Percentiles rank a stretch among this genome's conserved stretches.
These are phyloP conservation scores for Colletotrichum phormii DNA, from an alignment of 2,329 filamentous ascomycete species.

Conservation along the genomic window DNA sequence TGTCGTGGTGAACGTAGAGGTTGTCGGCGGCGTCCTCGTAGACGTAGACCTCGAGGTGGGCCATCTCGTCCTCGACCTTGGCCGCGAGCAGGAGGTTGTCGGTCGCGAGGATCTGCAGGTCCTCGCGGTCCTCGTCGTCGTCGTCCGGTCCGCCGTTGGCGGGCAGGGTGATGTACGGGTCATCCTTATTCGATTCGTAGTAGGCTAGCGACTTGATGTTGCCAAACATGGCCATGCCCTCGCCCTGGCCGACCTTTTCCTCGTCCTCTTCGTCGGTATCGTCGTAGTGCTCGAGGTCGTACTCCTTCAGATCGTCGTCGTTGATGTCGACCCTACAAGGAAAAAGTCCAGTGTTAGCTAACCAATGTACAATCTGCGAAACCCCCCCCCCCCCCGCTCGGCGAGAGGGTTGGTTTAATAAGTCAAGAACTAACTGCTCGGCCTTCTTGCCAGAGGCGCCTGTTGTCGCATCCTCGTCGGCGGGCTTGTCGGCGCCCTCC, in stretches of 20 bases:
- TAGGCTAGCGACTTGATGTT: conserved; percentile 95
- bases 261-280: conserved; percentile 75
- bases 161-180: conserved; percentile 94
- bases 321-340: conserved; percentile 65
- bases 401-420: neutral
- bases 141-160: conserved; percentile 73
- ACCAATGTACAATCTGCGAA: neutral
- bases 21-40: conserved; percentile 97
- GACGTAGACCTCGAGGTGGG: conserved; percentile 95
- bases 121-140: conserved; percentile 92
- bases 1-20: conserved; percentile 98
- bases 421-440: conserved; percentile 45
- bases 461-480: conserved; percentile 38
- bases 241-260: conserved; percentile 60
- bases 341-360: conserved; percentile 36
- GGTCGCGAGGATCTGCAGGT: conserved; percentile 90
- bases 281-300: conserved; percentile 96
- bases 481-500: conserved; percentile 35
- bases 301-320: conserved; percentile 94
- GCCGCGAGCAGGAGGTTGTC: conserved; percentile 94
- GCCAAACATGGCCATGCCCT: conserved; percentile 91
- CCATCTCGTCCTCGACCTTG: conserved; percentile 96
- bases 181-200: conserved; percentile 92
- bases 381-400: neutral
- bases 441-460: conserved; percentile 41